Base-by-base conservation (phyloP, 805 yeast species). In the Lipomyces mesembrius region DNA sequence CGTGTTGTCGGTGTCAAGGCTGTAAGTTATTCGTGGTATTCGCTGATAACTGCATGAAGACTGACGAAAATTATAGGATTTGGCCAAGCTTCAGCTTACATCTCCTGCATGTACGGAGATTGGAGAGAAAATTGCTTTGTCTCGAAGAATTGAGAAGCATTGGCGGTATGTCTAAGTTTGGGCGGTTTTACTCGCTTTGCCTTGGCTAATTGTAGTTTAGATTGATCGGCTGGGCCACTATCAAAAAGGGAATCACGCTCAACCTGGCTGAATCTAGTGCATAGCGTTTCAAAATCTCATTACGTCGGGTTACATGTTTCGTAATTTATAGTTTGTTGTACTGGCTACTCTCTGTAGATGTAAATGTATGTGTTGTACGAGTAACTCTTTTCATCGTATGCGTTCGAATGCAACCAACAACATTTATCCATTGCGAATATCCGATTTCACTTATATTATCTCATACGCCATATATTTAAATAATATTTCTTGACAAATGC, bases 91-190 rank as follows among this genome's bases (percentile, higher is more conserved):
- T 77, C 92, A 92, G 78, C 86, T 95, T 78, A 94, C 98, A 59
- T 88, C 97, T 59, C 99, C 99, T 64, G 99, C 98, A 59, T 95
- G 99, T 88, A 94, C 99, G 51, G 98, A 94, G 83, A 85, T 94
- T 61, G 91, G 96, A 74, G 99, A 95, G 83, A 94, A 95, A 89
- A 94, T 95, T 80, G 99, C 99, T 52, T 84, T 95, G 77, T 92
- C 98, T 57, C 91, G 99, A 86, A 93, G 99, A 87, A 95, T 95
- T 75, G 99, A 95, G 79, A 94, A 94, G 87, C 99, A 95, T 81
- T 95, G 98, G 97, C 95, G 99, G 86, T 52, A 52, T 52, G 55
- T 43, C 22, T 22, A 25, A 25, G 20, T 52, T 52, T 52, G 27
- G 32, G 17, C 14, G 2, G 12, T 7, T 49, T 11, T 52, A 0